Evolutionary conservation across 495 filamentous ascomycete species (phyloP).

Genomic region (Penicillium bialowiezense): DNA sequence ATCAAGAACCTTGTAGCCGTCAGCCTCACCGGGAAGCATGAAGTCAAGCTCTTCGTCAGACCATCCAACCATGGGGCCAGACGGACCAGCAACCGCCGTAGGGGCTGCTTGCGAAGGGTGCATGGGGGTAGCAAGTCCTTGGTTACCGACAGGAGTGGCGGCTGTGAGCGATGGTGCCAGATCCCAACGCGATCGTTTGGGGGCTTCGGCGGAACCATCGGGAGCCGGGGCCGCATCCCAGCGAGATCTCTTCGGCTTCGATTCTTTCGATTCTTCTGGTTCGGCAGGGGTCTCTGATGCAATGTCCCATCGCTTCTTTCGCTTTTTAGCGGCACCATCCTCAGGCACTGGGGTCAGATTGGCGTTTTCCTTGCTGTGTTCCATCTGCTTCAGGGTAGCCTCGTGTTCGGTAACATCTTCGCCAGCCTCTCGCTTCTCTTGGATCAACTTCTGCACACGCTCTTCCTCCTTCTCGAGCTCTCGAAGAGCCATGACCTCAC

Average conservation of each 20-base stretch:
- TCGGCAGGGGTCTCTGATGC: conserved; percentile 46
- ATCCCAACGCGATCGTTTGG: conserved; percentile 84
- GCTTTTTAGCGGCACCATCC: conserved; percentile 65
- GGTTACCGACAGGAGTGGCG: conserved; percentile 78
- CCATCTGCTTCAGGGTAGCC: conserved; percentile 66
- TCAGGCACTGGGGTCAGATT: conserved; percentile 67
- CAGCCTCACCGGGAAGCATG: conserved; percentile 74
- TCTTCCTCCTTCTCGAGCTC: conserved; percentile 96
- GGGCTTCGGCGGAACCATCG: conserved; percentile 49
- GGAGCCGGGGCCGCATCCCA: conserved; percentile 87
- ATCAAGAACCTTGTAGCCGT: conserved; percentile 87
- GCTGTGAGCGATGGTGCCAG: conserved; percentile 62
- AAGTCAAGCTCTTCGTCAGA: conserved; percentile 93
- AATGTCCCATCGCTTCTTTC: conserved; percentile 94
- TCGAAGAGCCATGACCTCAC: conserved; percentile 84
- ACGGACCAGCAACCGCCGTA: conserved; percentile 56
- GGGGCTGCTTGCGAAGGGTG: conserved; percentile 70
- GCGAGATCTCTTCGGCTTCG: conserved; percentile 73
- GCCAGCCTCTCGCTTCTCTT: conserved; percentile 67
- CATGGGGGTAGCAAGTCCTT: conserved; percentile 81
- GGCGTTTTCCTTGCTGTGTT: conserved; percentile 65
- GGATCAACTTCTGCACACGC: conserved; percentile 75
- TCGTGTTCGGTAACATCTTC: conserved; percentile 62
- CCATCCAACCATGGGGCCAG: conserved; percentile 71
- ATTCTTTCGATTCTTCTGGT: conserved; percentile 47